Percentiles rank a stretch among this genome's conserved stretches.
These are phyloP conservation scores for Apiospora phragmitis DNA, from an alignment of 2,329 filamentous ascomycete genomes.

Conservation along the genomic window DNA sequence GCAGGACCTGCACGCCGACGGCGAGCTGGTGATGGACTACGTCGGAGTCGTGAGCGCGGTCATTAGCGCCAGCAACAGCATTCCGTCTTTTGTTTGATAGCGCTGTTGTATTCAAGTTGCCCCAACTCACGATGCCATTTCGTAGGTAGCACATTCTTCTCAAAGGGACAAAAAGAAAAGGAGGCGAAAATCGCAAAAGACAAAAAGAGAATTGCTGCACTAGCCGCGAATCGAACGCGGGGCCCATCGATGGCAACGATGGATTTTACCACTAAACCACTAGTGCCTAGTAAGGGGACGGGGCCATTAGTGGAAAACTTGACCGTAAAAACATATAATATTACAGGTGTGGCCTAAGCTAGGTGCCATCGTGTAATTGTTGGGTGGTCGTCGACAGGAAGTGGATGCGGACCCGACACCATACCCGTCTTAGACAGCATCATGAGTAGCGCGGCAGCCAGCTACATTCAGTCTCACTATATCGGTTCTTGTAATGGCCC, in stretches of 20 bases:
- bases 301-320: no score
- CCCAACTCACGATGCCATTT: no score
- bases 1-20: constrained; percentile 33
- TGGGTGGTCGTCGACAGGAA: background rate
- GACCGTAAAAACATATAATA: no score
- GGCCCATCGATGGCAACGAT: constrained; percentile 55
- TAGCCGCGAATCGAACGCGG: constrained; percentile 47
- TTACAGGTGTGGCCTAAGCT: background rate
- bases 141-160: no score
- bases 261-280: constrained; percentile 56
- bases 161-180: no score
- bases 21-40: constrained; percentile 32
- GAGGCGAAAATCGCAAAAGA: no score
- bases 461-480: no score
- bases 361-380: background rate
- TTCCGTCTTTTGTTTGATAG: constrained; percentile 23
- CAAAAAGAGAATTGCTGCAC: constrained; percentile 2
- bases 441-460: no score
- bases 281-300: constrained; percentile 34
- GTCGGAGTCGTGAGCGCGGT: constrained; percentile 24
- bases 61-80: constrained; percentile 22
- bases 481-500: background rate
- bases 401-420: background rate
- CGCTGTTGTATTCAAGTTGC: background rate
- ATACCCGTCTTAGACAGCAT: no score